Evolutionary conservation across 176 grass and related monocot species (phyloP), one percentile per base, ranked within the genome.

Genomic region (Raddia guianensis): DNA sequence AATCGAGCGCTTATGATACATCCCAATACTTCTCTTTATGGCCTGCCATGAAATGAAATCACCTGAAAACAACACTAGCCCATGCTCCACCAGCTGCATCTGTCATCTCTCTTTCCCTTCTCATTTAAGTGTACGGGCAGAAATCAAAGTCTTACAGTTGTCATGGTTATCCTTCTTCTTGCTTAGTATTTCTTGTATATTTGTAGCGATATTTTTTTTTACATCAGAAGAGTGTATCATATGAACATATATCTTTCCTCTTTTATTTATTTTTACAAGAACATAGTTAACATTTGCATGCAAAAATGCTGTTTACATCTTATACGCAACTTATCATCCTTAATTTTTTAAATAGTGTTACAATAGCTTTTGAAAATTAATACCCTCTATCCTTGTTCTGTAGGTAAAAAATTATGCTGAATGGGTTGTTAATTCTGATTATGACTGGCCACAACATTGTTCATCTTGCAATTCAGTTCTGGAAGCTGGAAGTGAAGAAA

Each of bases 391-490:
- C 48, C 7, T 63, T 72, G 56, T 82, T 87, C 20, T 88, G 61
- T 82, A 98, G 96, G 96, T 98, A 35, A 98, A 93, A 87, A 93
- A 99, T 57, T 99, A 99, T 82, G 91, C 96, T 79, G 92, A 99
- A 83, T 99, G 96, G 96, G 96, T 99, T 72, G 93, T 99, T 58
- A 93, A 99, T 87, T 83, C 92, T 72, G 96, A 99, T 46, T 99
- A 95, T 63, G 88, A 99, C 33, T 98, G 96, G 96, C 96, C 96
- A 63, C 96, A 91, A 77, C 93, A 84, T 16, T 98, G 96, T 68
- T 90, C 78, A 21, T 95, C 77, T 65, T 98, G 96, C 77, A 98
- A 98, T 80, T 87, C 58, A 14, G 88, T 89, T 43, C 82, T 95
- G 3, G 96, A 93, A 89, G 86, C 42, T 68, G 90, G 79, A 88